Conservation (phyloP, 1,139 yeast species). For the Magnusiomyces suaveolens region DNA sequence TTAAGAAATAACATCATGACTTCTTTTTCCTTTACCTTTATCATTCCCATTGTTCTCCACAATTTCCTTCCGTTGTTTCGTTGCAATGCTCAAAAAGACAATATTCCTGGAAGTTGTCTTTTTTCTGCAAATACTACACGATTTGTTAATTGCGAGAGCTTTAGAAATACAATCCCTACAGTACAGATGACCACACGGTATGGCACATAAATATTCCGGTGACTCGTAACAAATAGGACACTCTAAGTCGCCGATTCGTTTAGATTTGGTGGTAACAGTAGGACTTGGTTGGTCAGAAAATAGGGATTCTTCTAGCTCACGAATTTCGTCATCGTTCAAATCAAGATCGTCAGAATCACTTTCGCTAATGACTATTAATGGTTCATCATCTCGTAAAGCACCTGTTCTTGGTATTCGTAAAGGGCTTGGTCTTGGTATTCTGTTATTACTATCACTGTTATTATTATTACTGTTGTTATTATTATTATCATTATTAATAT, state of each 20-base stretch:
- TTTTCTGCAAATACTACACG: background rate
- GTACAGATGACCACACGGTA: slow-evolving; percentile 1
- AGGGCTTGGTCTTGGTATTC: too few species aligned
- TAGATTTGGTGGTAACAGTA: background rate
- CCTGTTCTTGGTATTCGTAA: too few species aligned
- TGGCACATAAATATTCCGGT: background rate
- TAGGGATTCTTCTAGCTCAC: background rate
- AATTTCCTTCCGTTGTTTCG: background rate
- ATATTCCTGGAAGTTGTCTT: background rate
- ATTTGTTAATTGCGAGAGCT: background rate
- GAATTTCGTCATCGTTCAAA: background rate
- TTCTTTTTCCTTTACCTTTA: background rate
- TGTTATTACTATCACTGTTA: background rate
- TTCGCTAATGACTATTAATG: too few species aligned
- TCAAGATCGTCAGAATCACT: background rate
- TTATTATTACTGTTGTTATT: background rate
- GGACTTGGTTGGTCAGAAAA: background rate
- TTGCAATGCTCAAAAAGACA: background rate
- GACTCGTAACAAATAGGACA: background rate
- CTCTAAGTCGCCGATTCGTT: background rate
- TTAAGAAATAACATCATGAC: background rate
- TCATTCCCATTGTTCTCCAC: background rate
- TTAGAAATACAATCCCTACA: background rate
- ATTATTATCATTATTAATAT: too few species aligned
- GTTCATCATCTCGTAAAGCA: too few species aligned